Evolutionary conservation across 805 yeast genomes (phyloP).

Genomic region (Pichia cephalocereana): DNA sequence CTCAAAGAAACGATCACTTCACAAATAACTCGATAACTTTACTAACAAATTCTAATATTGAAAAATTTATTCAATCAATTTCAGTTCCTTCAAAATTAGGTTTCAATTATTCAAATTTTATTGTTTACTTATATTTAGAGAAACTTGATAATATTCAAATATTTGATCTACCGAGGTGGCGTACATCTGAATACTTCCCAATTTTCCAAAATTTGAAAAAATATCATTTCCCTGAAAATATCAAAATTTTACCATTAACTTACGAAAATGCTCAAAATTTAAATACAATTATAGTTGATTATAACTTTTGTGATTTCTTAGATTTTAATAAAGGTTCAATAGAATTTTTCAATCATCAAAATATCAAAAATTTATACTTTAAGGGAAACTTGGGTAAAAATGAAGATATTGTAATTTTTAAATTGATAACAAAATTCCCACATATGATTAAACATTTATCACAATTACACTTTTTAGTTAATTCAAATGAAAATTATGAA

Average conservation of each 20-base stretch:
- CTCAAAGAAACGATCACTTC: conserved; percentile 9
- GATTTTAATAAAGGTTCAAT: conserved; percentile 18
- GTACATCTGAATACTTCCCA: conserved; percentile 7
- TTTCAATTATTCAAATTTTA: conserved; percentile 17
- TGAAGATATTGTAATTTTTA: conserved; percentile 26
- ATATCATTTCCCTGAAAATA: conserved; percentile 17
- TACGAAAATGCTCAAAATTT: conserved; percentile 20
- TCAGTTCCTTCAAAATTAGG: conserved; percentile 11
- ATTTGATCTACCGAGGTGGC: conserved; percentile 19
- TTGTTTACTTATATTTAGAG: conserved; percentile 19
- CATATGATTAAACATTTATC: conserved; percentile 16
- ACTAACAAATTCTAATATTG: conserved; percentile 5
- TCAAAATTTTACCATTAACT: conserved; percentile 18
- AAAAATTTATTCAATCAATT: conserved; percentile 14
- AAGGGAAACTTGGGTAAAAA: conserved; percentile 23
- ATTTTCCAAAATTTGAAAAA: conserved; percentile 12
- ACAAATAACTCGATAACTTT: not conserved
- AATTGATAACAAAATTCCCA: conserved; percentile 21
- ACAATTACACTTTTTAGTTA: conserved; percentile 20
- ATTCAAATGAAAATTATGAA: conserved; percentile 17
- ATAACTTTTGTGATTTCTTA: conserved; percentile 21
- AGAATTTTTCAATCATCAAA: conserved; percentile 16
- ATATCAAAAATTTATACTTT: conserved; percentile 15
- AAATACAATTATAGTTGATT: conserved; percentile 18
- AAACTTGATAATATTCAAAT: conserved; percentile 9